phyloP scores from a whole-genome alignment of 208 protist species.

The Naegleria lovaniensis region DNA sequence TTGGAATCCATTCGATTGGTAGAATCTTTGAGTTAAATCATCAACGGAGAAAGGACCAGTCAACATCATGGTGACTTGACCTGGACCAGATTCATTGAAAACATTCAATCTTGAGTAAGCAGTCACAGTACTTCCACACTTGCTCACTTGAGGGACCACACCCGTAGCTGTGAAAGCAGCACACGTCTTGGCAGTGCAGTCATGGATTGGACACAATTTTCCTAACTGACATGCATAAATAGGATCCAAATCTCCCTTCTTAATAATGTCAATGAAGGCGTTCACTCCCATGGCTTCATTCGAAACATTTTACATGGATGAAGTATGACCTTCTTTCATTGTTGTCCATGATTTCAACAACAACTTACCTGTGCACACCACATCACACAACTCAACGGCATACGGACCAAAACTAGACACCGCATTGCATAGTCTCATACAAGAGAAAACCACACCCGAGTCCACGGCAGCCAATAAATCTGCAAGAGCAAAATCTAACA shows the following conservation, averaged over 20 bases:
- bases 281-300: conserved; percentile 20
- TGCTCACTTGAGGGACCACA: conserved; percentile 28
- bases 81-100: conserved; percentile 41
- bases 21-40: conserved; percentile 9
- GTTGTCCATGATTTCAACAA: too few relatives aligned
- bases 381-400: conserved; percentile 35
- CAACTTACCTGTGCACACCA: conserved; percentile 37
- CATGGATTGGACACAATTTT: conserved; percentile 39
- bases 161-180: conserved; percentile 14
- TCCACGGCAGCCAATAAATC: neutral
- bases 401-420: neutral
- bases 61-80: conserved; percentile 39
- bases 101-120: conserved; percentile 22
- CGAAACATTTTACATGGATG: too few relatives aligned
- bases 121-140: conserved; percentile 31
- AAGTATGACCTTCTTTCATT: too few relatives aligned
- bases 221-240: conserved; percentile 44
- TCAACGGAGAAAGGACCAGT: conserved; percentile 5
- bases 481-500: conserved; percentile 28
- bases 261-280: conserved; percentile 22
- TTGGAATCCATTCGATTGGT: neutral
- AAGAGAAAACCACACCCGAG: conserved; percentile 44
- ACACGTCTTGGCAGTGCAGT: conserved; percentile 29
- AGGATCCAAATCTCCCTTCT: conserved; percentile 37
- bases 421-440: conserved; percentile 30